phyloP scores from a whole-genome alignment of 2,329 filamentous ascomycete species.

The Albophoma yamanashiensis region DNA sequence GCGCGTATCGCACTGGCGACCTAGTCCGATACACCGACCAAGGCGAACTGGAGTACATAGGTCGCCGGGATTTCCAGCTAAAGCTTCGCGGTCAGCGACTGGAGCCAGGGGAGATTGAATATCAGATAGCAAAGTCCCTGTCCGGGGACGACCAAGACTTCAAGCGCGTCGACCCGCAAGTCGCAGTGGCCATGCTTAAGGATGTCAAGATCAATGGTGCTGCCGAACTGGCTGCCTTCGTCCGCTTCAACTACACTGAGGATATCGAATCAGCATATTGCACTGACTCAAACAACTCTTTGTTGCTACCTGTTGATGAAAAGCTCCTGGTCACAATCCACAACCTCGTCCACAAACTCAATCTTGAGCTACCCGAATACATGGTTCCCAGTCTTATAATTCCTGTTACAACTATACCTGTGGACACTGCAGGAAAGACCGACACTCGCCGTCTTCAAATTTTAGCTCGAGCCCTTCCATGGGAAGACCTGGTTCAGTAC shows the following conservation, averaged over 20 bases:
- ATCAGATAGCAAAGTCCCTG: background rate
- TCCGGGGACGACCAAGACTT: background rate
- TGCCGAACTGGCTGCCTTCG: background rate
- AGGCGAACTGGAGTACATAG: constrained; percentile 30
- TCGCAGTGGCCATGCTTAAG: background rate
- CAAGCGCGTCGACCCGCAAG: background rate
- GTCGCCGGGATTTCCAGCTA: constrained; percentile 44
- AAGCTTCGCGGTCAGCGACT: constrained; percentile 48
- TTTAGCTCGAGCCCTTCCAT: background rate
- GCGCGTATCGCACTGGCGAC: constrained; percentile 35
- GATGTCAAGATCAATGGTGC: background rate
- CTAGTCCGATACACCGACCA: constrained; percentile 28
- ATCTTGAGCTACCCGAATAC: background rate
- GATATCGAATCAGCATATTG: background rate
- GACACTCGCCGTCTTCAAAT: background rate
- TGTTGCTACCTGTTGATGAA: background rate
- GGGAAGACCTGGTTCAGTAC: background rate
- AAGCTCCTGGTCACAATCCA: background rate
- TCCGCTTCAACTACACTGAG: background rate
- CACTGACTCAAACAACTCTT: background rate
- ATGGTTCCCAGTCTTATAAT: background rate
- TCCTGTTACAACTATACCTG: background rate
- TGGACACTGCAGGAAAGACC: background rate
- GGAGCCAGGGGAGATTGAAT: constrained; percentile 26
- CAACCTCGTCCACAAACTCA: background rate